Evolutionary conservation across 805 yeast species (phyloP), one percentile per base, ranked within the genome.

Genomic region (Kazachstania bromeliacearum): DNA sequence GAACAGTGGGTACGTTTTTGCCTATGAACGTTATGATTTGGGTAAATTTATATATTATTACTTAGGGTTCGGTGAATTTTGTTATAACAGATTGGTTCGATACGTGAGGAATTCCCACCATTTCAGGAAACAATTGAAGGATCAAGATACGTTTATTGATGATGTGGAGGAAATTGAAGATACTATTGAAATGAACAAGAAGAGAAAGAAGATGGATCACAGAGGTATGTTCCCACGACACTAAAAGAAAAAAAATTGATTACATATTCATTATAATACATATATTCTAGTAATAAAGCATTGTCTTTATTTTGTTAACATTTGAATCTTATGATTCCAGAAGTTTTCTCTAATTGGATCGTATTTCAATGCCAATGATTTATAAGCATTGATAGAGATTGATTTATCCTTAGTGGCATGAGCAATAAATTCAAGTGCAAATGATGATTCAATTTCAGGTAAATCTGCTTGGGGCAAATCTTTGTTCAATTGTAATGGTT

Each of bases 1-100:
- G 43, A 77, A 83, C 43, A 82, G 95, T 0, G 96, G 96, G 0
- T 65, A 78, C 32, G 71, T 71, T 46, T 60, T 57, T 26, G 49
- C 55, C 2, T 59, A 60, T 44, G 56, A 60, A 31, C 29, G 38
- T 2, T 59, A 55, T 25, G 66, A 58, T 39, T 46, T 70, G 44
- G 62, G 75, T 9, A 56, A 62, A 23, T 69, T 73, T 64, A 57
- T 79, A 29, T 64, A 66, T 15, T 67, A 68, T 37, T 77, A 75
- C 43, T 60, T 80, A 21, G 53, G 63, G 3, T 63, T 77, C 50
- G 89, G 89, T 1, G 88, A 80, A 46, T 53, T 55, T 24, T 67
- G 75, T 38, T 80, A 73, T 50, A 75, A 71, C 36, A 55, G 53
- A 27, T 57, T 70, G 4, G 71, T 74, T 3, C 54, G 66, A 3